Evolutionary conservation across 2,329 filamentous ascomycete species (phyloP), one percentile per base, ranked within the genome.

Genomic region (Trichothecium roseum): DNA sequence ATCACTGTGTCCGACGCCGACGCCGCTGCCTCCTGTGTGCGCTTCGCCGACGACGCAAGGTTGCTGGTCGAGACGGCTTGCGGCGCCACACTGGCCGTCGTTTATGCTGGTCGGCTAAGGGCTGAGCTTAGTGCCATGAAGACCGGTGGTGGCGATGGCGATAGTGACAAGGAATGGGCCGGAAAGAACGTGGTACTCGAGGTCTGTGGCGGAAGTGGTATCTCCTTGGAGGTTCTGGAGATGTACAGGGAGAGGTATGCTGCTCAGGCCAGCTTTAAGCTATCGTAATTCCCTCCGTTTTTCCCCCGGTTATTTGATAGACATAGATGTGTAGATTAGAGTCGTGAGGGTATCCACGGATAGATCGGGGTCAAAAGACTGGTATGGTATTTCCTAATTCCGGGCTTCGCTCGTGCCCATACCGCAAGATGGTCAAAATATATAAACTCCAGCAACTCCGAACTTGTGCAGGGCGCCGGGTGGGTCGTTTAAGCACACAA

Each of bases 21-120:
- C 49, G 88, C 89, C 0, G 85, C 84, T 15, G 73, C 79, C 58
- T 87, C 79, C 3, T 83, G 81, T 36, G 77, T 81, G 49, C 67
- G 74, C 17, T 78, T 95, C 42, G 80, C 84, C 8, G 83, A 95
- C 44, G 86, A 94, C 41, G 84, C 88, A 47, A 65, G 82, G 18
- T 61, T 89, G 38, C 64, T 94, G 38, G 84, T 94, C 3, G 89
- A 96, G 62, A 66, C 81, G 26, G 78, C 87, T 0, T 95, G 89
- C 54, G 87, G 88, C 1, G 86, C 89, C 5, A 82, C 81, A 35
- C 59, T 94, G 10, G 84, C 81, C 2, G 55, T 74, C 3, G 77
- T 68, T 39, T 86, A 85, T 48, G 73, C 72, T 28, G 76, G 72
- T 0, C 57, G 71, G 28, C 52, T 93, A 49, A 69, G 78, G 49